These are phyloP conservation scores for Suillus sp. DNA, from an alignment of 768 basidiomycete genomes.

Conservation along the genomic window DNA sequence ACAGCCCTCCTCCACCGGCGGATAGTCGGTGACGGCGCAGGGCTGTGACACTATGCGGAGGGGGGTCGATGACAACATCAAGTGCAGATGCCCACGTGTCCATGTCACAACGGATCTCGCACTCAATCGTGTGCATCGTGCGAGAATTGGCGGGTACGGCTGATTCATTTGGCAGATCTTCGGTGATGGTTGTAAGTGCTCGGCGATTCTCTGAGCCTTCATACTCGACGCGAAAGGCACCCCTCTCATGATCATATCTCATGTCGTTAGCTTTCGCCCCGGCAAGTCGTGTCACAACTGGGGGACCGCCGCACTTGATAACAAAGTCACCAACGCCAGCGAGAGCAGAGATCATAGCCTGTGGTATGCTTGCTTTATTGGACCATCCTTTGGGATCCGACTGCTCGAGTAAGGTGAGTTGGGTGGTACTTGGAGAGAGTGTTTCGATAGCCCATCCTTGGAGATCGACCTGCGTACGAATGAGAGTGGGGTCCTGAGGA, in stretches of 20 bases:
- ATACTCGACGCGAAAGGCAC: conserved; percentile 82
- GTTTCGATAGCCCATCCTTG: conserved; percentile 98
- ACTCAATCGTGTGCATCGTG: conserved; percentile 65
- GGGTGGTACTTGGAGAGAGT: conserved; percentile 91
- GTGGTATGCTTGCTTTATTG: conserved; percentile 87
- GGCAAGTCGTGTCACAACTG: conserved; percentile 80
- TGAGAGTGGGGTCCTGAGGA: conserved; percentile 69
- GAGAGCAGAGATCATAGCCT: conserved; percentile 87
- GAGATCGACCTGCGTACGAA: conserved; percentile 95
- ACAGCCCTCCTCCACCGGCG: conserved; percentile 85
- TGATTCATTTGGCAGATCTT: conserved; percentile 23
- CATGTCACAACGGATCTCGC: conserved; percentile 89
- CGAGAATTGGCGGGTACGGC: conserved; percentile 17
- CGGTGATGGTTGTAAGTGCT: conserved; percentile 22
- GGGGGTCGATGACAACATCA: conserved; percentile 92
- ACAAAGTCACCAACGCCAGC: conserved; percentile 95
- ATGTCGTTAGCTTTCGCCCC: conserved; percentile 75
- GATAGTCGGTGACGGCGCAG: conserved; percentile 87
- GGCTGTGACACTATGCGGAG: conserved; percentile 80
- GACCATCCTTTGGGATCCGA: conserved; percentile 98
- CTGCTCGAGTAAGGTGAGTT: conserved; percentile 92
- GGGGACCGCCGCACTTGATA: conserved; percentile 94
- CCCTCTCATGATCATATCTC: conserved; percentile 87
- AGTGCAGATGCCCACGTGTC: conserved; percentile 85
- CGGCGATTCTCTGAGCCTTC: conserved; percentile 61